phyloP scores from a whole-genome alignment of 257 asterid species.

The Cinchona pubescens region DNA sequence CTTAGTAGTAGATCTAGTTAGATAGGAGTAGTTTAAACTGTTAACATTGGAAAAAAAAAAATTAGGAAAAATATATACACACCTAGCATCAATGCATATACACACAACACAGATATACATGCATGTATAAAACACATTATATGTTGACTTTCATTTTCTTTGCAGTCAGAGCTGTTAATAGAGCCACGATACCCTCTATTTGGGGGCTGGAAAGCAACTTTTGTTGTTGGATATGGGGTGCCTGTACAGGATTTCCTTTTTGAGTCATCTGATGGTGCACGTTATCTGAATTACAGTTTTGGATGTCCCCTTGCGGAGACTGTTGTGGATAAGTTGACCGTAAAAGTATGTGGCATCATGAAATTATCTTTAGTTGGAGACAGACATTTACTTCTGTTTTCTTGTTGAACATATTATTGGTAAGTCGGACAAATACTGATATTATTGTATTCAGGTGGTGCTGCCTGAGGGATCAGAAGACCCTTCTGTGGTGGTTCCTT shows the following conservation, averaged over 20 bases:
- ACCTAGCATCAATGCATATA: too few relatives aligned
- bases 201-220: slow-evolving; percentile 99
- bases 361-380: not conserved
- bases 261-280: slow-evolving; percentile 71
- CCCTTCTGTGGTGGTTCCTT: slow-evolving; percentile 67
- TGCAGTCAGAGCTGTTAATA: slow-evolving; percentile 87
- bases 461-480: slow-evolving; percentile 94
- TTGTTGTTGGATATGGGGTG: slow-evolving; percentile 82
- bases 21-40: too few relatives aligned
- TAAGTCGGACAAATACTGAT: slow-evolving; percentile 20
- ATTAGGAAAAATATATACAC: too few relatives aligned
- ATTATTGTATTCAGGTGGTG: slow-evolving; percentile 59
- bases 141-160: slow-evolving; percentile 11
- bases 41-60: too few relatives aligned
- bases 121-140: too few relatives aligned
- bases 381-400: slow-evolving; percentile 19
- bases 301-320: slow-evolving; percentile 89
- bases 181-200: slow-evolving; percentile 96
- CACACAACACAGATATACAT: not conserved
- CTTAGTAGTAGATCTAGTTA: too few relatives aligned
- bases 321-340: slow-evolving; percentile 75
- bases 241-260: slow-evolving; percentile 89
- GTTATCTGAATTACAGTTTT: slow-evolving; percentile 86
- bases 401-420: slow-evolving; percentile 7
- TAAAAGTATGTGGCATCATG: slow-evolving; percentile 53